A percentile compares a stretch with the other conserved stretches of the same genome.
Conservation (phyloP, 768 basidiomycete species). For the Leucocoprinus sp. region DNA sequence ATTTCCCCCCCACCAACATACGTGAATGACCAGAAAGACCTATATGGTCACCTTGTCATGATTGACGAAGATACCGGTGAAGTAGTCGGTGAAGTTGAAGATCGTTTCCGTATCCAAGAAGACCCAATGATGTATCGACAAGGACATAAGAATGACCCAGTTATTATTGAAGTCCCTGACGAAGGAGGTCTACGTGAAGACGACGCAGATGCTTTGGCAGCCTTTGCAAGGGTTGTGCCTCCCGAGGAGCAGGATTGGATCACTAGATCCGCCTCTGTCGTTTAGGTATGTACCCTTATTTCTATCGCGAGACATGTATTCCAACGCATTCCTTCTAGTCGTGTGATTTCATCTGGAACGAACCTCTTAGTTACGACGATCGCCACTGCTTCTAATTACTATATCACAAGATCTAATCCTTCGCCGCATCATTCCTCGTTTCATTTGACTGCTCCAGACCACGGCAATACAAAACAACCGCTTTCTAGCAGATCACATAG, state of each 20-base stretch:
- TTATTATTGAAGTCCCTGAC: conserved; percentile 65
- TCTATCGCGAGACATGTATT: conserved; percentile 2
- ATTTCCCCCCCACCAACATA: conserved; percentile 15
- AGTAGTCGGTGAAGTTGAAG: conserved; percentile 61
- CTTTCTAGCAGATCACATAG: conserved; percentile 11
- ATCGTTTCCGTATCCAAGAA: conserved; percentile 46
- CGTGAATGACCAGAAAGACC: conserved; percentile 23
- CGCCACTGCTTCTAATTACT: conserved; percentile 50
- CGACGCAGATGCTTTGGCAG: conserved; percentile 36
- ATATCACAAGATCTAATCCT: conserved; percentile 50
- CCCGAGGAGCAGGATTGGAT: conserved; percentile 68
- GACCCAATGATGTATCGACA: conserved; percentile 43
- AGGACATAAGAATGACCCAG: conserved; percentile 51
- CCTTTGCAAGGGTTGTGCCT: conserved; percentile 54
- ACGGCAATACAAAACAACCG: neutral
- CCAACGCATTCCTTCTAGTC: conserved; percentile 27
- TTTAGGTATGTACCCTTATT: conserved; percentile 40
- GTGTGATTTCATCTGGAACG: conserved; percentile 61
- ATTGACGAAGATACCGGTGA: conserved; percentile 68
- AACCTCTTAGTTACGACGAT: conserved; percentile 56
- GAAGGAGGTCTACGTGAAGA: conserved; percentile 27
- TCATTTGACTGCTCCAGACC: neutral
- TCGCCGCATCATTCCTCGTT: conserved; percentile 30
- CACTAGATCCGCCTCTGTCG: conserved; percentile 47
- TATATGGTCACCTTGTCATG: conserved; percentile 56